phyloP scores from a whole-genome alignment of 2,329 filamentous ascomycete species.

The Coniella vitis region DNA sequence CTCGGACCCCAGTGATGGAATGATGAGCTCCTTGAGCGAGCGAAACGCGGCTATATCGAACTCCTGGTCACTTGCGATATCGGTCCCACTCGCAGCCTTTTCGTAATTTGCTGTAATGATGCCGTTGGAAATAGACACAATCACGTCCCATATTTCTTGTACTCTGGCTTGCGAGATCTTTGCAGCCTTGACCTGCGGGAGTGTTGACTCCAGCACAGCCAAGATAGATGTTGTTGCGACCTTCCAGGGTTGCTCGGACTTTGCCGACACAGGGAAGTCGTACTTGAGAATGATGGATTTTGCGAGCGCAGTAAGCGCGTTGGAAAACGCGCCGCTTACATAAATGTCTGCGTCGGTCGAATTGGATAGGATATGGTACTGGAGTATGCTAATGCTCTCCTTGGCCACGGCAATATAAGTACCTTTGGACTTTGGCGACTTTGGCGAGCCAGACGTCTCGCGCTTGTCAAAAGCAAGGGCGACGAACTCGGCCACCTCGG shows the following conservation, averaged over 20 bases:
- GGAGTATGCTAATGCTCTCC: constrained; percentile 65
- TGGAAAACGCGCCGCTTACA: constrained; percentile 56
- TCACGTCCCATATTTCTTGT: constrained; percentile 61
- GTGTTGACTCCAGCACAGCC: constrained; percentile 57
- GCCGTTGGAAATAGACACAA: constrained; percentile 60
- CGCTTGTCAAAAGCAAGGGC: constrained; percentile 57
- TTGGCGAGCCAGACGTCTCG: constrained; percentile 21
- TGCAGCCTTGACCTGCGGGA: constrained; percentile 51
- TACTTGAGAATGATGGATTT: constrained; percentile 76
- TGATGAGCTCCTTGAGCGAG: constrained; percentile 63
- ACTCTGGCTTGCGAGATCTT: constrained; percentile 38
- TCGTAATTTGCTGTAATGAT: constrained; percentile 60
- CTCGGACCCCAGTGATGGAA: constrained; percentile 62
- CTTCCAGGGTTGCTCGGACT: constrained; percentile 68
- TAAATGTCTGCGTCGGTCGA: constrained; percentile 62
- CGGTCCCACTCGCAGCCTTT: constrained; percentile 34
- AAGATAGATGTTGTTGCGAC: constrained; percentile 68
- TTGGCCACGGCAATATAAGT: constrained; percentile 90
- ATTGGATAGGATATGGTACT: constrained; percentile 53
- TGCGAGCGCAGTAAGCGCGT: constrained; percentile 59
- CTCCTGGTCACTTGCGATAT: constrained; percentile 61
- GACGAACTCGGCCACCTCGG: constrained; percentile 63
- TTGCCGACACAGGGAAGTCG: constrained; percentile 64
- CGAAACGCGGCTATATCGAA: constrained; percentile 76
- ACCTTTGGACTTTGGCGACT: constrained; percentile 44